These are phyloP conservation scores for Microcyclospora tardicrescens DNA, from an alignment of 2,329 filamentous ascomycete genomes.

Conservation along the genomic window DNA sequence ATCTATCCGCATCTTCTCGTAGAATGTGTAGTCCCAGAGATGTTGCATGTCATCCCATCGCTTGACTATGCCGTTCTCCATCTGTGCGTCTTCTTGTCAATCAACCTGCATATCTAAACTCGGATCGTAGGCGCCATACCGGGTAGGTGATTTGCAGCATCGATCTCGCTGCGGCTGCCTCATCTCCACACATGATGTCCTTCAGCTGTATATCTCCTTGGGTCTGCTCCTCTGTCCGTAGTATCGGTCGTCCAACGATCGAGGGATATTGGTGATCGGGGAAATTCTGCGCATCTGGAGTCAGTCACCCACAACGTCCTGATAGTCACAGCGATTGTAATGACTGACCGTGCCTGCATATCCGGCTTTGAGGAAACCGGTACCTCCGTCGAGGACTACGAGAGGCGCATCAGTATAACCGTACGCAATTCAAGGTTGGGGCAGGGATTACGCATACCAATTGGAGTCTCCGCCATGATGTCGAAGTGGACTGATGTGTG, in stretches of 20 bases:
- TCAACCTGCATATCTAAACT: slow-evolving; percentile 1
- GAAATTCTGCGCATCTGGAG: slow-evolving; percentile 57
- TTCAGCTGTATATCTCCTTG: slow-evolving; percentile 58
- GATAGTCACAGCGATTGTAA: background rate
- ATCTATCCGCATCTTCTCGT: slow-evolving; percentile 91
- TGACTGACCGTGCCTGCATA: slow-evolving; percentile 71
- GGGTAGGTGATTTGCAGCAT: slow-evolving; percentile 99
- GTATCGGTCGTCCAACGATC: slow-evolving; percentile 93
- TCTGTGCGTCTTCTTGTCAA: slow-evolving; percentile 37
- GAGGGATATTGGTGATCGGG: slow-evolving; percentile 97
- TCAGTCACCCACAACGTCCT: background rate
- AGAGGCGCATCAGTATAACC: slow-evolving; percentile 2
- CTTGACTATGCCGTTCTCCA: slow-evolving; percentile 99
- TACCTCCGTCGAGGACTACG: slow-evolving; percentile 96
- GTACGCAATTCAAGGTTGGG: slow-evolving; percentile 7
- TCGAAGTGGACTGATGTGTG: background rate
- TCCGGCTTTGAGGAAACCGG: slow-evolving; percentile 98
- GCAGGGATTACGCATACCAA: slow-evolving; percentile 26
- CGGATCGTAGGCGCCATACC: slow-evolving; percentile 32
- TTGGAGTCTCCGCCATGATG: slow-evolving; percentile 36
- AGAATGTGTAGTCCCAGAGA: slow-evolving; percentile 98
- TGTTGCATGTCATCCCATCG: slow-evolving; percentile 99
- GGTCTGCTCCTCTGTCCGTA: slow-evolving; percentile 79
- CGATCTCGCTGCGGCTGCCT: slow-evolving; percentile 85
- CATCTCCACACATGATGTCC: slow-evolving; percentile 99